These are phyloP conservation scores for Calamus simplicifolius DNA, from an alignment of 176 grass and related monocot species.

Conservation along the genomic window DNA sequence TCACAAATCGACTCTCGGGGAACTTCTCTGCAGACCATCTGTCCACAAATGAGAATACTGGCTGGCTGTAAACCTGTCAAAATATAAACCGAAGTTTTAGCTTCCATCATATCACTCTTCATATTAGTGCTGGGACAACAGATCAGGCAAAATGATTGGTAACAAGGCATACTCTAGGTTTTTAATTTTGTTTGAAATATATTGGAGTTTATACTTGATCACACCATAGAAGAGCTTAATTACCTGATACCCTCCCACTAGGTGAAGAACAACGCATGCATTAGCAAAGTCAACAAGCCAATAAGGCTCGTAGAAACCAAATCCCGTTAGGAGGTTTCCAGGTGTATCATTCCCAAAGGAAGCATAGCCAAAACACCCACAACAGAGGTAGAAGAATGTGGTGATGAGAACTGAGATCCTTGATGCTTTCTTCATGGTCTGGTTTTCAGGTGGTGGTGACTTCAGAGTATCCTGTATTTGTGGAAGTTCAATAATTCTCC, in stretches of 20 bases:
- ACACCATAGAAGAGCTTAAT: neutral
- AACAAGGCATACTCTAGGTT: no score
- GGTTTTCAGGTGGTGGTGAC: slow-evolving; percentile 48
- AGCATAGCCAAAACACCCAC: slow-evolving; percentile 76
- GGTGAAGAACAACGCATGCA: slow-evolving; percentile 51
- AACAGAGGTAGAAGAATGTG: slow-evolving; percentile 75
- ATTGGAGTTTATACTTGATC: no score
- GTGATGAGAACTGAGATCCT: slow-evolving; percentile 39
- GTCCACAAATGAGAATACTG: slow-evolving; percentile 38
- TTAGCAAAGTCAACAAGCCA: slow-evolving; percentile 81
- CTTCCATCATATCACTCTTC: no score
- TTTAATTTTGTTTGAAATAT: no score
- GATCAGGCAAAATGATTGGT: no score
- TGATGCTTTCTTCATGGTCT: slow-evolving; percentile 70
- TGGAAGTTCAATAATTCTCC: no score
- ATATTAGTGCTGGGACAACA: no score
- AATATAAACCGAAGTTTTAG: neutral
- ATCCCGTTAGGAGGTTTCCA: slow-evolving; percentile 83
- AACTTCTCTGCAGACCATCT: slow-evolving; percentile 13
- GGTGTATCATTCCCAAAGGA: slow-evolving; percentile 73
- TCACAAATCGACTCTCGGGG: slow-evolving; percentile 19
- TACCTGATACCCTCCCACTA: slow-evolving; percentile 79
- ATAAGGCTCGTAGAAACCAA: slow-evolving; percentile 87
- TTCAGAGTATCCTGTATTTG: slow-evolving; percentile 60
- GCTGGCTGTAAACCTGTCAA: slow-evolving; percentile 3